Evolutionary conservation across 441 rosid genomes (phyloP).

Genomic region (Manihot esculenta): DNA sequence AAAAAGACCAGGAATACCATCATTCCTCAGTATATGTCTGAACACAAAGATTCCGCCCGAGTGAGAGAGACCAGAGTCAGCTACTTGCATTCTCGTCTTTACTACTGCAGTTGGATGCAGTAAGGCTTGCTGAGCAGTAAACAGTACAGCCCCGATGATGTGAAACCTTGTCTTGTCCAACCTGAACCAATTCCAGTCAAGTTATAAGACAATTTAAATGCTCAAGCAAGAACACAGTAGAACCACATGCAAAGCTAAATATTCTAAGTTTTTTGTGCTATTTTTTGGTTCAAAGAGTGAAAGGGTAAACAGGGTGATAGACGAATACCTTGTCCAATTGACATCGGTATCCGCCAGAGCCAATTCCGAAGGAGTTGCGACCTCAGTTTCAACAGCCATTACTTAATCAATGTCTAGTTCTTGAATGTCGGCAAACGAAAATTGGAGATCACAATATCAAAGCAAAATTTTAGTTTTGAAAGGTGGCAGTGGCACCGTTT

Average conservation of each 20-base stretch:
- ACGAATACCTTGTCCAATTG: slow-evolving; percentile 47
- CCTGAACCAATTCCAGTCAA: slow-evolving; percentile 26
- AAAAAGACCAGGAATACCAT: slow-evolving; percentile 49
- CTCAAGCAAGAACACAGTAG: too few species aligned
- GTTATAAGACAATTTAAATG: background rate
- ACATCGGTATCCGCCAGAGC: slow-evolving; percentile 55
- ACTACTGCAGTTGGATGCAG: slow-evolving; percentile 61
- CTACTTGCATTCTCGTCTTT: slow-evolving; percentile 66
- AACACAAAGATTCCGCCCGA: slow-evolving; percentile 36
- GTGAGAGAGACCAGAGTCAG: slow-evolving; percentile 42
- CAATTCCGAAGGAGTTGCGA: slow-evolving; percentile 26
- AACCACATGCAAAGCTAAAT: too few species aligned
- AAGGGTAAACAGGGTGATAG: background rate
- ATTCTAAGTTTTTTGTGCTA: too few species aligned
- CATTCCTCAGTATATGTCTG: slow-evolving; percentile 36
- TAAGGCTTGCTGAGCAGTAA: slow-evolving; percentile 54
- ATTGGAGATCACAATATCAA: background rate
- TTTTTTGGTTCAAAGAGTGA: background rate
- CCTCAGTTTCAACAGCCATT: slow-evolving; percentile 45
- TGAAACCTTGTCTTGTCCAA: slow-evolving; percentile 65
- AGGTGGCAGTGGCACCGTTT: background rate
- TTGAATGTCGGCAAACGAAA: background rate
- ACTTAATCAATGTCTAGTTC: background rate
- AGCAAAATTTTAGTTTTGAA: background rate
- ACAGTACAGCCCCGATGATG: slow-evolving; percentile 51